Percentiles rank a stretch among this genome's conserved stretches.
phyloP scores from a whole-genome alignment of 371 early-diverging fungal species.

The Sporodiniella umbellata region DNA sequence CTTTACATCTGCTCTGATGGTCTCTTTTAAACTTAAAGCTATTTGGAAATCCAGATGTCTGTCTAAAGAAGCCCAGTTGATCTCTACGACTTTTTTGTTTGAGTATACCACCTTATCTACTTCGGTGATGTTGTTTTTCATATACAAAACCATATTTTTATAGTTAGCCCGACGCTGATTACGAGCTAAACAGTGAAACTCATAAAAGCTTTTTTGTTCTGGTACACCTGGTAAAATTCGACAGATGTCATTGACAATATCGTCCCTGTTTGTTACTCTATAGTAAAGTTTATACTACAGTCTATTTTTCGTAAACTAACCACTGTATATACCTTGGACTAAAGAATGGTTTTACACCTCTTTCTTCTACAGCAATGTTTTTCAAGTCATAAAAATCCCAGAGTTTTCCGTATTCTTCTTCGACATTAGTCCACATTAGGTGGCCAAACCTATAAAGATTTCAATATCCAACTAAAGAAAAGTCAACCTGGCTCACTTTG shows the following conservation, averaged over 20 bases:
- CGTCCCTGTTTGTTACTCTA: constrained; percentile 5
- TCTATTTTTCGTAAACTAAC: background rate
- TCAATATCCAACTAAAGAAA: background rate
- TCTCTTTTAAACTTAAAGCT: constrained; percentile 19
- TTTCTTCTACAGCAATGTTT: constrained; percentile 20
- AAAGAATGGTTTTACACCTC: constrained; percentile 5
- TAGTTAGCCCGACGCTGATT: constrained; percentile 28
- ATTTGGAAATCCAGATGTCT: constrained; percentile 45
- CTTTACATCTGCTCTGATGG: constrained; percentile 34
- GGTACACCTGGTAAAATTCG: constrained; percentile 14
- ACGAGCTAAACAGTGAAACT: constrained; percentile 39
- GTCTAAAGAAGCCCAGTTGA: constrained; percentile 43
- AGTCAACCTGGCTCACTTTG: constrained; percentile 28
- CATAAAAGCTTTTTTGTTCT: constrained; percentile 21
- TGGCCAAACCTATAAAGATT: constrained; percentile 53
- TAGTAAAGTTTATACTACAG: background rate
- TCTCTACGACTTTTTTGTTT: constrained; percentile 24
- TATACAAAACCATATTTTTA: constrained; percentile 22
- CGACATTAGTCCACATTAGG: constrained; percentile 32
- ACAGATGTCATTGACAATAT: constrained; percentile 13
- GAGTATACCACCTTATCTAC: constrained; percentile 31
- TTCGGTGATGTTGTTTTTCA: constrained; percentile 33
- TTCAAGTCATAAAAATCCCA: constrained; percentile 44
- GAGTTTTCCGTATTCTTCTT: constrained; percentile 11
- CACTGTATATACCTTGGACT: too few species aligned